Base-by-base conservation (phyloP, 371 early-diverging fungal genomes). In the Mucor velutinosus region DNA sequence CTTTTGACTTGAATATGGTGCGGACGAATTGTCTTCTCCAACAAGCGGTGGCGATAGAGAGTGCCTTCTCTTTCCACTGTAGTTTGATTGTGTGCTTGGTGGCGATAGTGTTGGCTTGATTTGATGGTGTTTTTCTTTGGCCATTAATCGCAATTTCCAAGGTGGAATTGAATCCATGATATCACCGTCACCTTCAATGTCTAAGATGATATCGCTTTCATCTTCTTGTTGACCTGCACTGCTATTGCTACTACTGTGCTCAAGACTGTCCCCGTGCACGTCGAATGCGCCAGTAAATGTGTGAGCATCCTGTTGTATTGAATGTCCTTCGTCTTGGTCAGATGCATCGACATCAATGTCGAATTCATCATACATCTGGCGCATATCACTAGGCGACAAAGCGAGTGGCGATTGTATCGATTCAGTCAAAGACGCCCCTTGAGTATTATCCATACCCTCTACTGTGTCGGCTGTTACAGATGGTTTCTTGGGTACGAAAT, bases 141-240 rank as follows among this genome's bases (percentile, higher is more conserved):
- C 56, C n/a, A 30, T 27, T 30, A 62, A 14, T 53, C 63, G 19
- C 15, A 53, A 37, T 25, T 62, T 62, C 51, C 55, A 62, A 17
- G 63, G 55, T 25, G 17, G 55, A 29, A 53, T 43, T 23, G 2
- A 21, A 5, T 62, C 55, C 39, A 27, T 55, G 8, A 11, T 27
- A 39, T 64, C 64, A 4, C 45, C 57, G 32, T 64, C 57, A 0
- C 64, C 64, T 55, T 43, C 64, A 37, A 64, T 64, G 45, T 64
- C 64, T 30, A 64, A 23, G 2, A 29, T 7, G 25, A 41, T 14
- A n/a, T 58, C 59, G 37, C 32, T 27, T 6, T 32, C 45, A 6
- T 55, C 56, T 62, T 62, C 11, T 2, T 25, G 8, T 1, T 12
- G 23, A 14, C 14, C 4, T 4, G 11, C 21, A 11, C n/a, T 21